Percentiles rank a stretch among this genome's conserved stretches.
Evolutionary conservation across 192 early-diverging fungal species (phyloP).

Genomic region (Kappamyces sp.): DNA sequence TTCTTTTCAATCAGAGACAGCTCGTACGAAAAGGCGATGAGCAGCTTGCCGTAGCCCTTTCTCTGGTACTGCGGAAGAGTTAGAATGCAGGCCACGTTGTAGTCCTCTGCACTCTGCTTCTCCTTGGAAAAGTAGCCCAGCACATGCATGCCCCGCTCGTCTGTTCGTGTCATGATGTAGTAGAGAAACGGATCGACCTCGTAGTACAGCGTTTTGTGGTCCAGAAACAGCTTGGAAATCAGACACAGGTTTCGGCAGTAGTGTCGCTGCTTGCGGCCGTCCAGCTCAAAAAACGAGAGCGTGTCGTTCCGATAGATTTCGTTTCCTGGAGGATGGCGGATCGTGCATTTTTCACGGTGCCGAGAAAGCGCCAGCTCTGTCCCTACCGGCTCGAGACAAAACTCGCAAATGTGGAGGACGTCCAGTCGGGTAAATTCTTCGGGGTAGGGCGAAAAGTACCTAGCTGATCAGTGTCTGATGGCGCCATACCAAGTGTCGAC

Average conservation of each 20-base stretch:
- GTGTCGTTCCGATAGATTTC: slow-evolving; percentile 92
- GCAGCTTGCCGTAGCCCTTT: slow-evolving; percentile 86
- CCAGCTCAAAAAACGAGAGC: slow-evolving; percentile 96
- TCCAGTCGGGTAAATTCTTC: slow-evolving; percentile 72
- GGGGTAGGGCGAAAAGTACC: slow-evolving; percentile 98
- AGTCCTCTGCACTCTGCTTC: slow-evolving; percentile 92
- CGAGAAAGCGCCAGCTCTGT: slow-evolving; percentile 67
- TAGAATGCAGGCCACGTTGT: slow-evolving; percentile 97
- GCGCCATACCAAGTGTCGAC: slow-evolving; percentile 98
- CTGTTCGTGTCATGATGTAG: slow-evolving; percentile 87
- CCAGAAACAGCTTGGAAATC: slow-evolving; percentile 93
- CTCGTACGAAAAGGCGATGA: slow-evolving; percentile 97
- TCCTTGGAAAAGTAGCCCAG: slow-evolving; percentile 99
- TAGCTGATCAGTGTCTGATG: too few species aligned
- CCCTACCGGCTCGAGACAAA: slow-evolving; percentile 81
- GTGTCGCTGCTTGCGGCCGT: slow-evolving; percentile 84
- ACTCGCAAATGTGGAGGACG: slow-evolving; percentile 91
- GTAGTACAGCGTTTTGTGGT: slow-evolving; percentile 98
- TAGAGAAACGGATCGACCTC: slow-evolving; percentile 98
- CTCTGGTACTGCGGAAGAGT: slow-evolving; percentile 96
- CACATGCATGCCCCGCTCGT: slow-evolving; percentile 80
- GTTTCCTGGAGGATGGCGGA: slow-evolving; percentile 97
- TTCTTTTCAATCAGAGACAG: slow-evolving; percentile 90
- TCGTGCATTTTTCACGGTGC: slow-evolving; percentile 79
- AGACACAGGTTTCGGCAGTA: slow-evolving; percentile 96